Conservation (phyloP, 2,329 filamentous ascomycete species). For the Fusarium papillatum region DNA sequence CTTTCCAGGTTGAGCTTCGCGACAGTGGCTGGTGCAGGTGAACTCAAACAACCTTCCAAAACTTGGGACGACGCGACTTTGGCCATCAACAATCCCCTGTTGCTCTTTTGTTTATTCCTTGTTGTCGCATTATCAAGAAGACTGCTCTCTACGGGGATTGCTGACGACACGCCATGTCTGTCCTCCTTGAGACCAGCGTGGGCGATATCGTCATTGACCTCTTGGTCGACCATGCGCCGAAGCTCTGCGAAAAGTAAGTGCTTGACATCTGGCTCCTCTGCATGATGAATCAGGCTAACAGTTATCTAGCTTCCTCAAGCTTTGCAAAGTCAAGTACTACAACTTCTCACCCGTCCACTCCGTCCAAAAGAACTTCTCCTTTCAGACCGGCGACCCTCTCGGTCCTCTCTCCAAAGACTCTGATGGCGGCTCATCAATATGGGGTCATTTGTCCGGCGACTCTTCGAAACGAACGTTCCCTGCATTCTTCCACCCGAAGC, state of each 20-base stretch:
- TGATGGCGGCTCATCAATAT: constrained; percentile 94
- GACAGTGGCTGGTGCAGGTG: constrained; percentile 26
- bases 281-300: constrained; percentile 54
- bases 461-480: constrained; percentile 82
- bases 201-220: constrained; percentile 97
- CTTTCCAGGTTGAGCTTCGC: constrained; percentile 18
- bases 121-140: neutral
- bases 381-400: constrained; percentile 95
- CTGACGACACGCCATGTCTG: constrained; percentile 75
- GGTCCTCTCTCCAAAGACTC: constrained; percentile 87
- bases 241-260: constrained; percentile 95
- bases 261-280: neutral
- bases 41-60: constrained; percentile 25
- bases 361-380: constrained; percentile 95
- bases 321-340: constrained; percentile 99
- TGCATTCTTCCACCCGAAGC: constrained; percentile 86
- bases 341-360: constrained; percentile 95
- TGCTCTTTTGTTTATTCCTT: too few species aligned
- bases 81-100: neutral
- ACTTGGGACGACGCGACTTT: constrained; percentile 12
- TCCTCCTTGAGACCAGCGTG: constrained; percentile 91
- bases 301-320: constrained; percentile 87
- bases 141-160: neutral
- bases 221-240: constrained; percentile 88
- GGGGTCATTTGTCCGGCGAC: constrained; percentile 81